Base-by-base conservation (phyloP, 2,329 filamentous ascomycete species). In the Xylariaceae sp. region DNA sequence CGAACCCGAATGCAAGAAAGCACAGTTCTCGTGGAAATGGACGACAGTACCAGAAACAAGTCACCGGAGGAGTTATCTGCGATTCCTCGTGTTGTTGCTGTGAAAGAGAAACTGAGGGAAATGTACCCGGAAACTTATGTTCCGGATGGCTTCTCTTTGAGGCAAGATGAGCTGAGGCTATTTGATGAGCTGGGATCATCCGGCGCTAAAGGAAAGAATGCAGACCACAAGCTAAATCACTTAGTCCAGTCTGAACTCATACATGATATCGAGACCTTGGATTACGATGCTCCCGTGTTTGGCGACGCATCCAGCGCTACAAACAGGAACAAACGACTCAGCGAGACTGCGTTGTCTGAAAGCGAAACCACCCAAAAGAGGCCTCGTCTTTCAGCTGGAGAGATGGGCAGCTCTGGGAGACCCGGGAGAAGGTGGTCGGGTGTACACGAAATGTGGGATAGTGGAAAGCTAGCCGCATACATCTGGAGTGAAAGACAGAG, bases 81-180 rank as follows among this genome's bases (percentile, higher is more conserved):
- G 45, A 72, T 72, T 14, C 63, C 73, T 6, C 69, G 73, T 22
- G 72, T 74, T 9, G 68, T 72, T 5, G 56, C 60, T 1, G 56
- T 81, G 48, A 75, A 81, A 53, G 72, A 74, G 18, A 72, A 68
- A 48, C 74, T 81, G 54, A 78, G 76, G 52, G 69, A 72, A 45
- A 65, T 69, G n/a, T 71, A 77, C 50, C 78, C 78, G 0, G 61
- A 66, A 38, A 61, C 72, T n/a, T 78, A 73, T 53, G 68, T 76
- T 16, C 73, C 74, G 1, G 56, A 67, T 3, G 64, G 62, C 1
- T 75, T 74, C 50, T 69, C 65, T 1, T 69, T 72, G 2, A 61
- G 66, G 0, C 62, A 66, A 33, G 64, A 71, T 38, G 72, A 74
- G 48, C 55, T 67, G 22, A 64, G 63, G 18, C 46, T 68, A 4